A percentile compares a stretch with the other conserved stretches of the same genome.
These are phyloP conservation scores for Solanum chacoense DNA, from an alignment of 305 asterid genomes.

Conservation along the genomic window DNA sequence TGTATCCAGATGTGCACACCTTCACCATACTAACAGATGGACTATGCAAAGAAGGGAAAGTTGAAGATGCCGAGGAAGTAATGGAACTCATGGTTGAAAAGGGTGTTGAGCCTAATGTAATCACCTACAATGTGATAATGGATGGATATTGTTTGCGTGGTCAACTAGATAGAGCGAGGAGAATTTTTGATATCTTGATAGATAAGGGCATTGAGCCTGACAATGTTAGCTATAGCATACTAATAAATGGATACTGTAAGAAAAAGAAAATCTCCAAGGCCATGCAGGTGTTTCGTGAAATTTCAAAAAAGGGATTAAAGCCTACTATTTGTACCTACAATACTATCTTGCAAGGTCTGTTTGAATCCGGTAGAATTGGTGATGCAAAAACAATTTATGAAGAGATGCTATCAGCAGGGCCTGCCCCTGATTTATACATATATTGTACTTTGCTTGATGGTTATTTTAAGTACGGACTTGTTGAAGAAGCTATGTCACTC, in stretches of 20 bases:
- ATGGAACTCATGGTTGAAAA: not conserved
- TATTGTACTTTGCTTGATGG: not conserved
- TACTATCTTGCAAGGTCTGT: not conserved
- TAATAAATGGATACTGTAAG: not conserved
- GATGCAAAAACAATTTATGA: not conserved
- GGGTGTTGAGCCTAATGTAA: not conserved
- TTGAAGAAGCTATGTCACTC: not conserved
- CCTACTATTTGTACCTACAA: not conserved
- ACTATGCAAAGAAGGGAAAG: not conserved
- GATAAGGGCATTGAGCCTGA: not conserved
- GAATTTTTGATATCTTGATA: not conserved
- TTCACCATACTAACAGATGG: too few relatives aligned
- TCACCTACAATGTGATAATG: not conserved
- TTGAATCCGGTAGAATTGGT: not conserved
- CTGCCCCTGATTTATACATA: not conserved
- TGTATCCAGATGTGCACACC: too few relatives aligned
- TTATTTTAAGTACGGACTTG: not conserved
- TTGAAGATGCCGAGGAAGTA: not conserved
- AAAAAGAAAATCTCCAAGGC: not conserved
- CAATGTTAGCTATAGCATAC: not conserved
- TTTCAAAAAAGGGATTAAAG: not conserved
- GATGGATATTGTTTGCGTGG: not conserved
- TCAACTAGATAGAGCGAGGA: not conserved
- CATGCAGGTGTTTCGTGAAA: not conserved
- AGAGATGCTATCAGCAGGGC: not conserved